Evolutionary conservation across 2,329 filamentous ascomycete genomes (phyloP).

Genomic region (Fusarium sarcochroum): DNA sequence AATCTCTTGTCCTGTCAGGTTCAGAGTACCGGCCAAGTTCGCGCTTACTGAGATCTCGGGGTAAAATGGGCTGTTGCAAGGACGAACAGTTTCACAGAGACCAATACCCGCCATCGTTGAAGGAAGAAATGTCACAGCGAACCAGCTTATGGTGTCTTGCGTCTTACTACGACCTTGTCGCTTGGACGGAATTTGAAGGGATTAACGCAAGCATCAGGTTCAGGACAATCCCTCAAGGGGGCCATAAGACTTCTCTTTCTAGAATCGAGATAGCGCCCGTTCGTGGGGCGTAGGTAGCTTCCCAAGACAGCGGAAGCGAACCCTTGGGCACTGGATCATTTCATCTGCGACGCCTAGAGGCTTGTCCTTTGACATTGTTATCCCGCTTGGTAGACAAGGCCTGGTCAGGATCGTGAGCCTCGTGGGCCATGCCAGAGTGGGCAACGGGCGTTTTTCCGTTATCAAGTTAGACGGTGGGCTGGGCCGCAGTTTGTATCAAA

Average conservation of each 20-base stretch:
- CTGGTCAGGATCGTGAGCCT: slow-evolving; percentile 22
- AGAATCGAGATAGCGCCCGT: slow-evolving; percentile 35
- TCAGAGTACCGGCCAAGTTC: slow-evolving; percentile 9
- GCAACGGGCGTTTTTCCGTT: slow-evolving; percentile 31
- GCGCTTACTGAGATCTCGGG: slow-evolving; percentile 24
- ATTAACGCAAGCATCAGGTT: slow-evolving; percentile 37
- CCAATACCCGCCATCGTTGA: slow-evolving; percentile 9
- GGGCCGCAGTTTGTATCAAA: slow-evolving; percentile 26
- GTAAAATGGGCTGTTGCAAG: slow-evolving; percentile 22
- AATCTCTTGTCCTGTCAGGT: slow-evolving; percentile 7
- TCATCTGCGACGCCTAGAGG: slow-evolving; percentile 46
- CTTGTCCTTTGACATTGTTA: slow-evolving; percentile 28
- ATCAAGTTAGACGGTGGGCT: slow-evolving; percentile 24
- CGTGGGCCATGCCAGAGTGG: slow-evolving; percentile 20
- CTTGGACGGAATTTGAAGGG: slow-evolving; percentile 5
- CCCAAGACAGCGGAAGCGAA: slow-evolving; percentile 40
- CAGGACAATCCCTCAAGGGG: slow-evolving; percentile 21
- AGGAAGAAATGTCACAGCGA: slow-evolving; percentile 15
- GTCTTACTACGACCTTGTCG: slow-evolving; percentile 4
- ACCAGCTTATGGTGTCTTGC: slow-evolving; percentile 7
- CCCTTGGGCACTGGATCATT: slow-evolving; percentile 38
- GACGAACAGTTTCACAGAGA: neutral
- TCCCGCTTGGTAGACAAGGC: slow-evolving; percentile 21
- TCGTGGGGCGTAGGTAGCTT: slow-evolving; percentile 24
- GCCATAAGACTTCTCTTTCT: slow-evolving; percentile 26